Conservation (phyloP, 345 rosid genomes). For the Melastoma malabathricum region DNA sequence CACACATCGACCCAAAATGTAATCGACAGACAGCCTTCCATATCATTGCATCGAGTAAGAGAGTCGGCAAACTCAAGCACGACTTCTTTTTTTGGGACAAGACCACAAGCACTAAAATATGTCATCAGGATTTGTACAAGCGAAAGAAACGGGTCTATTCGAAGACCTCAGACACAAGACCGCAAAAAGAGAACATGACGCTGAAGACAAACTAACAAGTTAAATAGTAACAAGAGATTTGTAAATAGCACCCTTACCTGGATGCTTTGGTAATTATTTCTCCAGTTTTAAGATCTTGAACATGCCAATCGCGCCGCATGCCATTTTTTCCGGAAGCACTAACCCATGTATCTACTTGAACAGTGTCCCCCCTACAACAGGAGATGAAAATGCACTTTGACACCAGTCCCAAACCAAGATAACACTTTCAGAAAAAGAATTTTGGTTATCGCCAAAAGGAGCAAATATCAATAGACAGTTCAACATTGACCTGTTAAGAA, state of each 20-base stretch:
- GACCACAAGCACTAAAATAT: background rate
- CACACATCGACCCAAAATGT: constrained; percentile 9
- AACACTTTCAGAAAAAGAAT: too few relatives aligned
- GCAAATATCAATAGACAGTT: too few relatives aligned
- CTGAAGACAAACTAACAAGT: too few relatives aligned
- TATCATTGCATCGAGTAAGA: too few relatives aligned
- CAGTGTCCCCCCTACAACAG: constrained; percentile 34
- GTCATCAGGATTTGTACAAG: background rate
- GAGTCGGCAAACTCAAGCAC: too few relatives aligned
- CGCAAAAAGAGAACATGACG: too few relatives aligned
- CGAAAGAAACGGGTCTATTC: background rate
- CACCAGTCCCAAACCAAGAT: too few relatives aligned
- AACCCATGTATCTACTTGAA: constrained; percentile 39
- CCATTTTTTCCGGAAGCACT: constrained; percentile 37
- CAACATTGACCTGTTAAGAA: too few relatives aligned
- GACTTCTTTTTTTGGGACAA: background rate
- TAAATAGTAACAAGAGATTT: too few relatives aligned
- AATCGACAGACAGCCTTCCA: constrained; percentile 1
- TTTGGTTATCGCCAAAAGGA: too few relatives aligned
- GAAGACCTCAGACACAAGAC: too few relatives aligned
- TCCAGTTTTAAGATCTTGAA: constrained; percentile 30
- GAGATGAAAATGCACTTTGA: too few relatives aligned
- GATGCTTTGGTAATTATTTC: constrained; percentile 36
- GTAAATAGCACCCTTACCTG: constrained; percentile 14
- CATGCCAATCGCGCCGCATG: constrained; percentile 41